Percentiles rank a stretch among this genome's conserved stretches.
Evolutionary conservation across 179 eudicot species (phyloP).

Genomic region (Vitellaria paradoxa): DNA sequence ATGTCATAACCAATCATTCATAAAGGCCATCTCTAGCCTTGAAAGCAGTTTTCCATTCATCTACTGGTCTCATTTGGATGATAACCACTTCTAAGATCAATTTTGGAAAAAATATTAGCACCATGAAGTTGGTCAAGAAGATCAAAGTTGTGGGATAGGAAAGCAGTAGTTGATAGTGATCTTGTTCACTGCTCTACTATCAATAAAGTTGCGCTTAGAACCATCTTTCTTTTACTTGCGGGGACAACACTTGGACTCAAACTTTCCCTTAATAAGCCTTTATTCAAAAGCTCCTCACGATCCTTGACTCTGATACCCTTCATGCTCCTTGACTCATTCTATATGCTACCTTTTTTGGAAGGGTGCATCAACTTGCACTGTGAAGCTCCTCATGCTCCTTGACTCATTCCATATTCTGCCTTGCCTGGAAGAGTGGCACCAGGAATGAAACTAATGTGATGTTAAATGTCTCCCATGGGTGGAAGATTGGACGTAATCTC

Average conservation of each 20-base stretch:
- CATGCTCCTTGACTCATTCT: background rate
- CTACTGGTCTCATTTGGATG: background rate
- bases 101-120: background rate
- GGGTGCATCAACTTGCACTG: too few relatives aligned
- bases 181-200: constrained; percentile 10
- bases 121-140: background rate
- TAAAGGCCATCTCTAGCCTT: constrained; percentile 3
- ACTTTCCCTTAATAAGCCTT: constrained; percentile 7
- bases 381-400: background rate
- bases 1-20: constrained; percentile 5
- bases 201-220: background rate
- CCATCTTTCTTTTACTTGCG: background rate
- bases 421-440: background rate
- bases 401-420: background rate
- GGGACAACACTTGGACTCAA: background rate
- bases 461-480: constrained; percentile 5
- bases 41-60: background rate
- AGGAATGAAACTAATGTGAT: background rate
- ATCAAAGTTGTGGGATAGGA: constrained; percentile 1
- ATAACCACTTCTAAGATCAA: constrained; percentile 5
- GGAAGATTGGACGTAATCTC: background rate
- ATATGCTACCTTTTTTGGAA: too few relatives aligned
- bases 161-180: constrained; percentile 3
- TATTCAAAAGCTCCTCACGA: background rate
- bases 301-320: constrained; percentile 1